phyloP scores from a whole-genome alignment of 331 rosid genomes.

The Prunus yedoensis region DNA sequence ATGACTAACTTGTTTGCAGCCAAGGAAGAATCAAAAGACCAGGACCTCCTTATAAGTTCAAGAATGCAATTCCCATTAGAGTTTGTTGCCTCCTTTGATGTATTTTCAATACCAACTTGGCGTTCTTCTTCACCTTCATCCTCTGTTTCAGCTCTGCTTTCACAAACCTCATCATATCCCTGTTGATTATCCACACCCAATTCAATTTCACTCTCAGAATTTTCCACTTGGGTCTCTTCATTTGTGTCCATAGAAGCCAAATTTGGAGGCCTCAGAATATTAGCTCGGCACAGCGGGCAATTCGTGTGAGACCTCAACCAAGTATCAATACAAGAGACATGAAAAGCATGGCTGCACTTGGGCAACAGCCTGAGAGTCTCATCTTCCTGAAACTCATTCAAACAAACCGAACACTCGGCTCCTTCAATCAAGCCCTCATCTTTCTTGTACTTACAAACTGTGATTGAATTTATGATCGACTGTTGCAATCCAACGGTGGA shows the following conservation, averaged over 20 bases:
- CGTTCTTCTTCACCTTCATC: conserved; percentile 22
- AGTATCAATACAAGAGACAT: conserved; percentile 52
- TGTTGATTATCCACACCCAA: conserved; percentile 7
- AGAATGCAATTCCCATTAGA: neutral
- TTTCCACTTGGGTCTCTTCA: conserved; percentile 21
- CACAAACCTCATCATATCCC: neutral
- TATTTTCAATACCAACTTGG: neutral
- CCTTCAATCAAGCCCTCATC: conserved; percentile 72
- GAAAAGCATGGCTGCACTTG: conserved; percentile 62
- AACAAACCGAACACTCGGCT: conserved; percentile 77
- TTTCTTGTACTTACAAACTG: conserved; percentile 50
- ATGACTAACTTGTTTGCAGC: neutral
- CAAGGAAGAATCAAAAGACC: conserved; percentile 17
- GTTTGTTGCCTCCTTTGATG: conserved; percentile 15
- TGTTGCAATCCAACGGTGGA: conserved; percentile 67
- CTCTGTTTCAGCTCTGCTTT: conserved; percentile 21
- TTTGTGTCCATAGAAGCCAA: neutral
- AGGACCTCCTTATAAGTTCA: conserved; percentile 12
- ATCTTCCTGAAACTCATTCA: conserved; percentile 62
- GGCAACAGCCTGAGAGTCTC: conserved; percentile 61
- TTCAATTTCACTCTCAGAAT: conserved; percentile 17
- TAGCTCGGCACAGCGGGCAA: conserved; percentile 60
- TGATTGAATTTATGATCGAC: conserved; percentile 64
- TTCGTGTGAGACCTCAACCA: conserved; percentile 62
- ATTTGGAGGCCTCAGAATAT: conserved; percentile 20